Percentiles rank a stretch among this genome's conserved stretches.
Conservation (phyloP, 202 grass and related monocot species). For the Elaeis oleifera region DNA sequence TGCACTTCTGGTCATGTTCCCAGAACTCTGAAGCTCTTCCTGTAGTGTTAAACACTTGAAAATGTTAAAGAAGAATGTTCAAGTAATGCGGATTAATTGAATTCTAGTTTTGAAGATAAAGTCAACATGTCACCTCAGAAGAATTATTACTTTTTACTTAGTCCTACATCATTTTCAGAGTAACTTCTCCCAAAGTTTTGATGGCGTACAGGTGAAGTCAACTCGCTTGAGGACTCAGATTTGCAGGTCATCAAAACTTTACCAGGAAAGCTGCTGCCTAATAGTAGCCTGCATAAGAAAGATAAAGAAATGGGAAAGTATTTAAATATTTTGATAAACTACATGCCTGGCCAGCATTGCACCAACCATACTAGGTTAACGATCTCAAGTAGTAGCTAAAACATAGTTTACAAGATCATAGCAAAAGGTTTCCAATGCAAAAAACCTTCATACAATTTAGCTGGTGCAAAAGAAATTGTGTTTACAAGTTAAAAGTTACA, state of each 20-base stretch:
- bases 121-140: slow-evolving; percentile 35
- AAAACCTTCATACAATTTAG: too few relatives aligned
- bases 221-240: slow-evolving; percentile 44
- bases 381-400: too few relatives aligned
- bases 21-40: slow-evolving; percentile 41
- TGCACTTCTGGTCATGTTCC: slow-evolving; percentile 28
- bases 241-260: slow-evolving; percentile 69
- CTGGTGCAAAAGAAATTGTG: too few relatives aligned
- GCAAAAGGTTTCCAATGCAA: too few relatives aligned
- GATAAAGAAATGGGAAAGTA: background rate
- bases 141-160: slow-evolving; percentile 41
- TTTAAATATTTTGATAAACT: background rate
- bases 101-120: too few relatives aligned
- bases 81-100: too few relatives aligned
- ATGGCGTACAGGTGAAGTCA: slow-evolving; percentile 35
- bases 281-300: slow-evolving; percentile 54
- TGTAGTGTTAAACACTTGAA: slow-evolving; percentile 6
- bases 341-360: too few relatives aligned
- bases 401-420: too few relatives aligned
- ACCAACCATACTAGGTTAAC: too few relatives aligned
- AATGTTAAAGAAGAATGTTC: too few relatives aligned
- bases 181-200: slow-evolving; percentile 33
- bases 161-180: slow-evolving; percentile 45
- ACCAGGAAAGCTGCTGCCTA: slow-evolving; percentile 85
- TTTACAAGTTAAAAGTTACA: too few relatives aligned